Evolutionary conservation across 768 basidiomycete species (phyloP).

Genomic region (Suillus discolor): DNA sequence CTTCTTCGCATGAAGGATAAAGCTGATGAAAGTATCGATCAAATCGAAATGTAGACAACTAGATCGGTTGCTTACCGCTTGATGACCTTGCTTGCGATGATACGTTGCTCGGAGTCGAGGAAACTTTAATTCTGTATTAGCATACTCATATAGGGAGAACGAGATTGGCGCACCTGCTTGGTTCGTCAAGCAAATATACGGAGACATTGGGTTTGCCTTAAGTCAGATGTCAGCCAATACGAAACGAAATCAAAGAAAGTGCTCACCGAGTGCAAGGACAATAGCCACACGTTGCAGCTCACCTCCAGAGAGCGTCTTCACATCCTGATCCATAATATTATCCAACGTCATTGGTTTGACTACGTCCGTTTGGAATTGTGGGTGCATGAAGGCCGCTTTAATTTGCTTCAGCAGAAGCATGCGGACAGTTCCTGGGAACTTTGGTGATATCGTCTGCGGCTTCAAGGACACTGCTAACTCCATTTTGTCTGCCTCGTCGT

Average conservation of each 20-base stretch:
- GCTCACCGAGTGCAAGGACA: slow-evolving; percentile 81
- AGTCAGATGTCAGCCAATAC: slow-evolving; percentile 9
- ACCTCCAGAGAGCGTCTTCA: slow-evolving; percentile 97
- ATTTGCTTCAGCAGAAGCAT: slow-evolving; percentile 94
- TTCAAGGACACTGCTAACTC: slow-evolving; percentile 90
- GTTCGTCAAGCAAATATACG: slow-evolving; percentile 96
- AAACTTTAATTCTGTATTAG: slow-evolving; percentile 51
- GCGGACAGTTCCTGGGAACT: slow-evolving; percentile 96
- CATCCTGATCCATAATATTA: slow-evolving; percentile 94
- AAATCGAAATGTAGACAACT: slow-evolving; percentile 1
- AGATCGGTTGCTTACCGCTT: slow-evolving; percentile 64
- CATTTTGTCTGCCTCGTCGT: slow-evolving; percentile 81
- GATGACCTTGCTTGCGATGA: slow-evolving; percentile 96
- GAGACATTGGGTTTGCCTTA: slow-evolving; percentile 74
- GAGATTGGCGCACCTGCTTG: slow-evolving; percentile 59
- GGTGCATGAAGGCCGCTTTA: slow-evolving; percentile 95
- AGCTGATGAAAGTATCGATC: slow-evolving; percentile 43
- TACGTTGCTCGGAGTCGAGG: slow-evolving; percentile 99
- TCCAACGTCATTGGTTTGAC: slow-evolving; percentile 97
- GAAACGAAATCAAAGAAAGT: neutral
- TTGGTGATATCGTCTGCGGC: slow-evolving; percentile 97
- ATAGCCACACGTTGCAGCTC: slow-evolving; percentile 98
- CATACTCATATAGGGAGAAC: slow-evolving; percentile 4
- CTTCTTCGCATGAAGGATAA: slow-evolving; percentile 95
- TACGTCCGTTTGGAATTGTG: slow-evolving; percentile 98